A percentile compares a stretch with the other conserved stretches of the same genome.
Conservation (phyloP, 1,284 basidiomycete species). For the Cutaneotrichosporon arboriforme region DNA sequence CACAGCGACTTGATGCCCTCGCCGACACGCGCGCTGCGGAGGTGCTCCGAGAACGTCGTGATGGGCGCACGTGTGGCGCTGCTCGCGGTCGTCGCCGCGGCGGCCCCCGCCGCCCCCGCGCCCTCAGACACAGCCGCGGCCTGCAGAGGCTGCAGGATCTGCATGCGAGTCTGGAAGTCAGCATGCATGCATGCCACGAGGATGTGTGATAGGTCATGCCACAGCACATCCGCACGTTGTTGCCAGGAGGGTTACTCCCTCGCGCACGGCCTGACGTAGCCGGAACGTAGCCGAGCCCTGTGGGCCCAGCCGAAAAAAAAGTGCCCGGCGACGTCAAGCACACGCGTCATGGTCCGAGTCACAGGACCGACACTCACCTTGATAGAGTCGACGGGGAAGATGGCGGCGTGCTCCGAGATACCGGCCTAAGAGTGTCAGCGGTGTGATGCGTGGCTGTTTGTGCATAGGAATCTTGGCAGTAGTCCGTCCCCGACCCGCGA, state of each 20-base stretch:
- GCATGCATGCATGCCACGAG: background rate
- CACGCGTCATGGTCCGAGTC: too few relatives aligned
- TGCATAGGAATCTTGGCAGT: too few relatives aligned
- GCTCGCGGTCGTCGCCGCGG: constrained; percentile 33
- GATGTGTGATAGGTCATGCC: too few relatives aligned
- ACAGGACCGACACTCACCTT: constrained; percentile 59
- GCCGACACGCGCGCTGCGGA: constrained; percentile 64
- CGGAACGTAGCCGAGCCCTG: too few relatives aligned
- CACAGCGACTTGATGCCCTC: constrained; percentile 89
- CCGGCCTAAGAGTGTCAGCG: constrained; percentile 63
- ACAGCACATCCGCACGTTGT: too few relatives aligned
- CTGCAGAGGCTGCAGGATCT: constrained; percentile 62
- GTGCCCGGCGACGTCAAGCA: background rate
- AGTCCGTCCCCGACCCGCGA: too few relatives aligned
- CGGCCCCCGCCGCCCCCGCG: constrained; percentile 66
- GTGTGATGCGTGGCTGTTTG: background rate
- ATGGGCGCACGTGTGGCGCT: constrained; percentile 25
- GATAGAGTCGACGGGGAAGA: constrained; percentile 98
- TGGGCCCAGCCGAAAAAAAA: background rate
- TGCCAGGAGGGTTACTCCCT: background rate
- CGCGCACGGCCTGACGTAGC: background rate
- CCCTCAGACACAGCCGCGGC: constrained; percentile 42
- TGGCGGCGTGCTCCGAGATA: constrained; percentile 97
- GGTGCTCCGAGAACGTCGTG: constrained; percentile 39
- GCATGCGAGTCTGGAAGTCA: constrained; percentile 86